These are phyloP conservation scores for Ampelomyces quisqualis DNA, from an alignment of 2,329 filamentous ascomycete genomes.

Conservation along the genomic window DNA sequence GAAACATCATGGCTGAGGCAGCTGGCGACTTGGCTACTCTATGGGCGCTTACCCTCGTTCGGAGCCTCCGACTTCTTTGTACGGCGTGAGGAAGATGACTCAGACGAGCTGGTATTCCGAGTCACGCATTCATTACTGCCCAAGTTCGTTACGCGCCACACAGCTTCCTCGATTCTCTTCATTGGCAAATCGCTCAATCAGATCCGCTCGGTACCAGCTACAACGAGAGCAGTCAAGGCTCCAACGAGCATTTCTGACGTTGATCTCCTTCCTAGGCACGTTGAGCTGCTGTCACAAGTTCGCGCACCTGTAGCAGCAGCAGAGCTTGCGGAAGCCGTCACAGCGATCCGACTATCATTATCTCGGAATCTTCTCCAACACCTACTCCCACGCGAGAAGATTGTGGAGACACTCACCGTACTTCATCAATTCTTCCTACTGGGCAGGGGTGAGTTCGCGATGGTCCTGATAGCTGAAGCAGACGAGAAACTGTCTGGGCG, in stretches of 20 bases:
- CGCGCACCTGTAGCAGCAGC: conserved; percentile 72
- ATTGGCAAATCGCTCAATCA: conserved; percentile 88
- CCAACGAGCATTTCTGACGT: conserved; percentile 49
- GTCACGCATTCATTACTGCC: conserved; percentile 62
- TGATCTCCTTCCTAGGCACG: conserved; percentile 66
- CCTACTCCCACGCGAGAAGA: conserved; percentile 73
- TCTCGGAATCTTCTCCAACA: conserved; percentile 82
- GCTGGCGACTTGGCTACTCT: conserved; percentile 84
- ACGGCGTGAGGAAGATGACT: conserved; percentile 39
- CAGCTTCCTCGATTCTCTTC: conserved; percentile 82
- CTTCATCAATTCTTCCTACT: conserved; percentile 86
- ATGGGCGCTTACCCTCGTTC: conserved; percentile 77
- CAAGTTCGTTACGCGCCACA: conserved; percentile 71
- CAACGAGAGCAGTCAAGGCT: conserved; percentile 29
- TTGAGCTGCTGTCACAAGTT: conserved; percentile 67
- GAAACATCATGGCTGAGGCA: conserved; percentile 92
- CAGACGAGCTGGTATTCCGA: conserved; percentile 32
- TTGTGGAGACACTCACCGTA: conserved; percentile 73
- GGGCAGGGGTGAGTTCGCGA: conserved; percentile 85
- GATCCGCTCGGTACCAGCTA: conserved; percentile 55
- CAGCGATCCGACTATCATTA: conserved; percentile 74
- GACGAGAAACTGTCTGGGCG: conserved; percentile 75
- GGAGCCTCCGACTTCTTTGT: conserved; percentile 89
- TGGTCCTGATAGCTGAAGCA: conserved; percentile 80
- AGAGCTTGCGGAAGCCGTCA: conserved; percentile 70